These are phyloP conservation scores for Trebouxiophyceae sp. DNA, from an alignment of 163 green algal genomes.

Conservation along the genomic window DNA sequence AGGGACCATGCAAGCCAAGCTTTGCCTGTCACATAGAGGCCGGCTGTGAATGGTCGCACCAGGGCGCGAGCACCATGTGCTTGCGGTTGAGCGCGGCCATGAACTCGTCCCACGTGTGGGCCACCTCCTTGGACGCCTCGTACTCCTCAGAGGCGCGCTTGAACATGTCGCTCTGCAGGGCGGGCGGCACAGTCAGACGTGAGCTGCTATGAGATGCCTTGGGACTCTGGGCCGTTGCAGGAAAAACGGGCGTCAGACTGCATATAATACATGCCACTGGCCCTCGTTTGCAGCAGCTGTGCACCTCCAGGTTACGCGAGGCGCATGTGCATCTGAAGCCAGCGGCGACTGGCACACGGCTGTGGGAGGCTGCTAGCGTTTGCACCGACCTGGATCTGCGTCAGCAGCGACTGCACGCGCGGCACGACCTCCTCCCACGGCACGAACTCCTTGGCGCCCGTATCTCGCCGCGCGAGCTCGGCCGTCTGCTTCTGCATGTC, in stretches of 20 bases:
- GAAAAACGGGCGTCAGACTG: no score
- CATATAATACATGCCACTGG: no score
- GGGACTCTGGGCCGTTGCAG: no score
- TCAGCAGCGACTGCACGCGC: constrained; percentile 64
- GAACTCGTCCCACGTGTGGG: constrained; percentile 88
- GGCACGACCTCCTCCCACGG: constrained; percentile 63
- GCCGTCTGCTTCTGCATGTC: constrained; percentile 81
- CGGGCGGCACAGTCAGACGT: no score
- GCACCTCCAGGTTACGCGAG: no score
- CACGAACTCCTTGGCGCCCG: constrained; percentile 79
- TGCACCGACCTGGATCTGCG: constrained; percentile 92
- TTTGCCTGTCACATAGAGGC: no score
- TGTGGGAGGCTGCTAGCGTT: no score
- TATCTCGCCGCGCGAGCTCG: constrained; percentile 86
- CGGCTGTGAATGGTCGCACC: no score
- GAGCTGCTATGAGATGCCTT: no score
- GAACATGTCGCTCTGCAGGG: constrained; percentile 66
- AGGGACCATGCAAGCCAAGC: no score
- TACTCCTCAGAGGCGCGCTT: constrained; percentile 38
- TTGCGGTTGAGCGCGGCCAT: constrained; percentile 77
- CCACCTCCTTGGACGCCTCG: constrained; percentile 54
- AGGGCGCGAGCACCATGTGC: constrained; percentile 93
- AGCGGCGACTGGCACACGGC: not conserved
- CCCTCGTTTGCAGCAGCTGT: no score
- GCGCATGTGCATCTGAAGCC: no score